Evolutionary conservation across 208 protist genomes (phyloP).

Genomic region (Porcisia hertigi): DNA sequence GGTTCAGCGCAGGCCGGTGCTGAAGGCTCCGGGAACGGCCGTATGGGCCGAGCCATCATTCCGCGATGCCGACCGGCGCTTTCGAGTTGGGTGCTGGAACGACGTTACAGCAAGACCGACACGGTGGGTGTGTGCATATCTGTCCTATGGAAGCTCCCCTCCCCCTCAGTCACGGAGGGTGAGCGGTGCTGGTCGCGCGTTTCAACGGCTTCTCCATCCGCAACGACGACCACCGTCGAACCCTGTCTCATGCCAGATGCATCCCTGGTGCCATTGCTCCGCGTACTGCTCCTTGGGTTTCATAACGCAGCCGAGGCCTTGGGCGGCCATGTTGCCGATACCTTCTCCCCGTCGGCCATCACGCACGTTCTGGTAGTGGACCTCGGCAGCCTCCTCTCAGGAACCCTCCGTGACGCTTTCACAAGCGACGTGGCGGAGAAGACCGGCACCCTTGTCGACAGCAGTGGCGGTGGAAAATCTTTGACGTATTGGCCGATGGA

Average conservation of each 20-base stretch:
- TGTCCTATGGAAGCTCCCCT: slow-evolving; percentile 42
- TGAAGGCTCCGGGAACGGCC: background rate
- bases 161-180: background rate
- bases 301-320: slow-evolving; percentile 51
- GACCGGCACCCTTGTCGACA: background rate
- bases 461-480: background rate
- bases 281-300: slow-evolving; percentile 53
- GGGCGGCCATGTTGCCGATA: slow-evolving; percentile 50
- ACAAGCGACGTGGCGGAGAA: background rate
- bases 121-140: slow-evolving; percentile 49
- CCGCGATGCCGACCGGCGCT: slow-evolving; percentile 16
- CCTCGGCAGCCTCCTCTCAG: slow-evolving; percentile 40
- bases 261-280: slow-evolving; percentile 33
- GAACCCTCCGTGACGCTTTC: slow-evolving; percentile 29
- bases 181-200: slow-evolving; percentile 3
- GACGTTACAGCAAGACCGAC: slow-evolving; percentile 55
- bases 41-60: no score
- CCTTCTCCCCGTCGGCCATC: slow-evolving; percentile 40
- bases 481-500: slow-evolving; percentile 29
- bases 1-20: background rate
- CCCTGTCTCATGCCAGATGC: slow-evolving; percentile 3
- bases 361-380: slow-evolving; percentile 82
- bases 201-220: background rate
- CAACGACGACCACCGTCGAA: background rate
- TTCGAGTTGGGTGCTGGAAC: slow-evolving; percentile 48